A percentile compares a stretch with the other conserved stretches of the same genome.
These are phyloP conservation scores for Senna siamea DNA, from an alignment of 306 rosid genomes.

Conservation along the genomic window DNA sequence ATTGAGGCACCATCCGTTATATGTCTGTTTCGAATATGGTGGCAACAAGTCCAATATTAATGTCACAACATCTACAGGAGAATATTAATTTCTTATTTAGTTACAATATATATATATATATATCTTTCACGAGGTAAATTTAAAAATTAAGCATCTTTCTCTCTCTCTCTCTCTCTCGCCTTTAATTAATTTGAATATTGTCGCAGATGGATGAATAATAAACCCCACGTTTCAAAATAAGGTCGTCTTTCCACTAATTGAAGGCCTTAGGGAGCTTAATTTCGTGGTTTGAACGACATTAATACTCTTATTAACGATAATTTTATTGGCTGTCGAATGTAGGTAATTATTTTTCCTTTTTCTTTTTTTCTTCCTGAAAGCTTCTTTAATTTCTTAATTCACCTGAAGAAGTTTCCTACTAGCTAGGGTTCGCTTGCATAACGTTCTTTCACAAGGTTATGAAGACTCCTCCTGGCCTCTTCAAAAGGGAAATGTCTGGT, in stretches of 20 bases:
- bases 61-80: no score
- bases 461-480: conserved; percentile 58
- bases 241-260: background rate
- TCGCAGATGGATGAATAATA: background rate
- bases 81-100: no score
- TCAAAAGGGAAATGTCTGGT: conserved; percentile 63
- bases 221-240: background rate
- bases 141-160: no score
- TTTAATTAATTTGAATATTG: no score
- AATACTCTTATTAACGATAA: background rate
- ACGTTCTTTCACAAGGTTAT: conserved; percentile 56
- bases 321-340: background rate
- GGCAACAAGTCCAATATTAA: background rate
- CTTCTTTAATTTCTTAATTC: no score
- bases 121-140: no score
- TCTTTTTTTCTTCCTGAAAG: no score
- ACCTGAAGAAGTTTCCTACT: no score
- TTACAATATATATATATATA: no score
- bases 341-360: no score
- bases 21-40: background rate
- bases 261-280: background rate
- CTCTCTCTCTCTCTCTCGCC: no score
- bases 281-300: background rate
- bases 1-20: background rate
- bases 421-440: conserved; percentile 59